phyloP scores from a whole-genome alignment of 2,329 filamentous ascomycete species.

The Rhinocladiella mackenziei region DNA sequence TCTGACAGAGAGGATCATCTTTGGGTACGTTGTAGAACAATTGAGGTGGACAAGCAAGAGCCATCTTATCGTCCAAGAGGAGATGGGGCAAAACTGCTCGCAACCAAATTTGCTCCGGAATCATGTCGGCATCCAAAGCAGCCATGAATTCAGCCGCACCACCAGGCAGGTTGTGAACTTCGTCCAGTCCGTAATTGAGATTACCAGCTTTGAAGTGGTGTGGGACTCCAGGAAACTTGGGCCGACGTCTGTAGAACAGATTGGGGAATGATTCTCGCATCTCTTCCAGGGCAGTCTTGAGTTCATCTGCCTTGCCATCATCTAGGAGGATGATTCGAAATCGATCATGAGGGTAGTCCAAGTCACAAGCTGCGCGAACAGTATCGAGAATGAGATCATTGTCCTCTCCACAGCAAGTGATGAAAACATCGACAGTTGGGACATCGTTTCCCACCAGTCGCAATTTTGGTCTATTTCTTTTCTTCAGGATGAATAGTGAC shows the following conservation, averaged over 20 bases:
- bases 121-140: conserved; percentile 36
- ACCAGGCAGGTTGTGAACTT: conserved; percentile 49
- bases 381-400: conserved; percentile 55
- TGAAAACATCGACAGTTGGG: conserved; percentile 54
- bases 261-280: conserved; percentile 38
- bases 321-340: conserved; percentile 55
- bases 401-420: conserved; percentile 56
- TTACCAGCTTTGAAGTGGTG: conserved; percentile 33
- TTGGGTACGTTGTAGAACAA: conserved; percentile 34
- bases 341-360: conserved; percentile 52
- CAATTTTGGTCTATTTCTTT: conserved; percentile 52
- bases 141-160: conserved; percentile 52
- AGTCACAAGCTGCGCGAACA: conserved; percentile 48
- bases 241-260: conserved; percentile 42
- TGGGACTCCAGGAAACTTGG: conserved; percentile 37
- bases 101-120: conserved; percentile 34
- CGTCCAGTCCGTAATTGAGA: conserved; percentile 54
- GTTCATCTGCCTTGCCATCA: conserved; percentile 41
- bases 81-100: conserved; percentile 32
- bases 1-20: conserved; percentile 31
- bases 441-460: conserved; percentile 40
- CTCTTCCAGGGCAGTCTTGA: conserved; percentile 37
- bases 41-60: conserved; percentile 37
- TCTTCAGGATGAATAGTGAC: conserved; percentile 56
- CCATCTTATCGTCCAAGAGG: conserved; percentile 29